Evolutionary conservation across 345 rosid species (phyloP).

Genomic region (Eucalyptus cladocalyx): DNA sequence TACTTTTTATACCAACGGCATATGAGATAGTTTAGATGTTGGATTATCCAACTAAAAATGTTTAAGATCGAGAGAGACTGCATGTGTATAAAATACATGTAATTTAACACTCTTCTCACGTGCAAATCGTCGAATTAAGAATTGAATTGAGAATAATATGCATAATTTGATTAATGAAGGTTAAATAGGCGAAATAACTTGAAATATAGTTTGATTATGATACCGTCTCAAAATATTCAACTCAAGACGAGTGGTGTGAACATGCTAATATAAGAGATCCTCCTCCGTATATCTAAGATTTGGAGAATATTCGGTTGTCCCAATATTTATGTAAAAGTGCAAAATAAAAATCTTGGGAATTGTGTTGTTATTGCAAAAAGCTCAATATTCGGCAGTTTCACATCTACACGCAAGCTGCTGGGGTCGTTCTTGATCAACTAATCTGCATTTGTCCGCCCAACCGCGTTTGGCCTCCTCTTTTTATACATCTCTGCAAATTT

Average conservation of each 20-base stretch:
- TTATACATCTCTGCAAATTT: neutral
- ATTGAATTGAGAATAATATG: too few relatives aligned
- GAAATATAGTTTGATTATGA: too few relatives aligned
- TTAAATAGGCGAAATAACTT: accelerated
- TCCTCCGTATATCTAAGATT: neutral
- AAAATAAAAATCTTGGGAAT: neutral
- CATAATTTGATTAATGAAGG: too few relatives aligned
- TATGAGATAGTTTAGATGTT: neutral
- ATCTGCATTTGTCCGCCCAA: neutral
- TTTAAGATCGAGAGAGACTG: neutral
- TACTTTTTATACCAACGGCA: neutral
- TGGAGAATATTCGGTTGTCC: neutral
- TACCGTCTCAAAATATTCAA: neutral
- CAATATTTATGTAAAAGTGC: neutral
- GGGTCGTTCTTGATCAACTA: neutral
- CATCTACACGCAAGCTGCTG: neutral
- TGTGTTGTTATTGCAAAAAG: neutral
- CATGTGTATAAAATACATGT: neutral
- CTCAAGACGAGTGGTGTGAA: neutral
- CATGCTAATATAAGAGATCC: neutral
- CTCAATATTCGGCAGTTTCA: neutral
- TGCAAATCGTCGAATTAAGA: too few relatives aligned
- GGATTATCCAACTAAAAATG: neutral
- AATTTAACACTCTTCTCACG: neutral
- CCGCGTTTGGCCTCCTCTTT: neutral